Conservation (phyloP, 148 eudicot genomes). For the Rheum nobile region DNA sequence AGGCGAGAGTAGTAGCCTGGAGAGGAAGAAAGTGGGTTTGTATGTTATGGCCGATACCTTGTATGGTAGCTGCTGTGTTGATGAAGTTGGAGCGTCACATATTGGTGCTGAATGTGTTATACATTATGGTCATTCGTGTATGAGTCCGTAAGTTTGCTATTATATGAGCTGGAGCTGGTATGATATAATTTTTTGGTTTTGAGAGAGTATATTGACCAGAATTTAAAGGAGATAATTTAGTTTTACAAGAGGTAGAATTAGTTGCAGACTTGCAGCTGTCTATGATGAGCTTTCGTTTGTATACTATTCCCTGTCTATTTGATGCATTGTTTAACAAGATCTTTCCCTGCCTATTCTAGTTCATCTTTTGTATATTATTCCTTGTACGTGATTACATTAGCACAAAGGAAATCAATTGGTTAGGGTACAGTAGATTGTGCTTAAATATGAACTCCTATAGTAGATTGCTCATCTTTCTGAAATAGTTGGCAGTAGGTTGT, state of each 20-base stretch:
- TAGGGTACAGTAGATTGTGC: neutral
- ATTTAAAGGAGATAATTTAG: neutral
- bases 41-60: slow-evolving; percentile 96
- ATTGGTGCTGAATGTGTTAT: slow-evolving; percentile 76
- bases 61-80: slow-evolving; percentile 91
- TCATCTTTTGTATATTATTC: neutral
- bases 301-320: neutral
- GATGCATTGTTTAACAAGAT: neutral
- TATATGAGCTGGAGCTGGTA: neutral
- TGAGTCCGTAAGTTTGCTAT: slow-evolving; percentile 72
- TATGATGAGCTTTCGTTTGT: neutral
- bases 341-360: neutral
- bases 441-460: too few relatives aligned
- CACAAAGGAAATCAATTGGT: neutral
- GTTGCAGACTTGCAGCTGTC: neutral
- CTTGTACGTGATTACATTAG: neutral
- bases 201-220: neutral
- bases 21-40: slow-evolving; percentile 38
- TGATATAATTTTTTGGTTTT: neutral
- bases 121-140: slow-evolving; percentile 90
- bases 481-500: too few relatives aligned
- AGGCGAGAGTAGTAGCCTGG: slow-evolving; percentile 16
- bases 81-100: slow-evolving; percentile 94
- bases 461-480: too few relatives aligned
- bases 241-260: neutral